A percentile compares a stretch with the other conserved stretches of the same genome.
phyloP scores from a whole-genome alignment of 352 stramenopile genomes.

The Phytopythium chamaehyphon region DNA sequence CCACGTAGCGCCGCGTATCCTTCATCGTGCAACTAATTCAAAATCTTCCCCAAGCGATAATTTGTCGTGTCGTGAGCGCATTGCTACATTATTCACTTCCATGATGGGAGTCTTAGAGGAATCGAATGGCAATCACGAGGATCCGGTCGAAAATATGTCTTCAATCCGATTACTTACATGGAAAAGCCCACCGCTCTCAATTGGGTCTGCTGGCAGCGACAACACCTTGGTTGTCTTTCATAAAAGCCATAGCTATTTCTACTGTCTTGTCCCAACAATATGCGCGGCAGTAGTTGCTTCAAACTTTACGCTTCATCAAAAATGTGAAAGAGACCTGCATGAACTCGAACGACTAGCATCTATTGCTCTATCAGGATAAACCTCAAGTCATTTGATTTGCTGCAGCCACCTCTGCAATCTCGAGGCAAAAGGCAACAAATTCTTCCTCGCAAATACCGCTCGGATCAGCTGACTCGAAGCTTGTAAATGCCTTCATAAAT shows the following conservation, averaged over 20 bases:
- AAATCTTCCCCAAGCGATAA: no score
- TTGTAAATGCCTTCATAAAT: slow-evolving; percentile 60
- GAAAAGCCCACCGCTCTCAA: neutral
- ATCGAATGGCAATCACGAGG: no score
- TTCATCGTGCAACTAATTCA: slow-evolving; percentile 18
- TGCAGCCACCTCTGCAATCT: slow-evolving; percentile 40
- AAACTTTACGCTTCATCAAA: neutral
- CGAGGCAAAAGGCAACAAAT: slow-evolving; percentile 71
- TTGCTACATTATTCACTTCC: no score
- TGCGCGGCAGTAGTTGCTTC: no score
- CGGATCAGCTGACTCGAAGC: slow-evolving; percentile 51
- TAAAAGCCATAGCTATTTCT: neutral
- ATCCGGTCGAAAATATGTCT: neutral
- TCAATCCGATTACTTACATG: neutral
- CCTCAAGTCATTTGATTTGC: slow-evolving; percentile 18
- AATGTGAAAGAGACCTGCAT: neutral
- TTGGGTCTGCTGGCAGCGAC: neutral
- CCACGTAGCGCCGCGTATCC: slow-evolving; percentile 23
- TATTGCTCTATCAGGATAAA: neutral
- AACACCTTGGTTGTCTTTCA: neutral
- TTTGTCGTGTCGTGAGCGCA: no score
- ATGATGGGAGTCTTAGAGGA: no score
- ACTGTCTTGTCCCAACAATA: no score
- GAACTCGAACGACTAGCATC: neutral
- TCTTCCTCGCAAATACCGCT: slow-evolving; percentile 64